Percentiles rank a stretch among this genome's conserved stretches.
phyloP scores from a whole-genome alignment of 768 basidiomycete genomes.

The Serendipita indica region DNA sequence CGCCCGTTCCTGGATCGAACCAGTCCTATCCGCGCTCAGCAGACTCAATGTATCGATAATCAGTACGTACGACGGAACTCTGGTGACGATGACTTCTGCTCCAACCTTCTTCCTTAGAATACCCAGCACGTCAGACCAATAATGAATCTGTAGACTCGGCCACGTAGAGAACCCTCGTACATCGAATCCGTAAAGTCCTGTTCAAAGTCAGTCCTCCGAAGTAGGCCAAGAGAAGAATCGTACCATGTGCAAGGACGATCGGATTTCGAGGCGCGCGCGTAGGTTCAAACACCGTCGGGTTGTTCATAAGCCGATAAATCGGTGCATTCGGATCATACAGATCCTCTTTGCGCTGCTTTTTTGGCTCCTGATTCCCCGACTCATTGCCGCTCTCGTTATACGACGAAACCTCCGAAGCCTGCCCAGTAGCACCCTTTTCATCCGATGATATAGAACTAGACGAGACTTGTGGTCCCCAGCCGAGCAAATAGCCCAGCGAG shows the following conservation, averaged over 20 bases:
- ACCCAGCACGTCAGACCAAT: constrained; percentile 81
- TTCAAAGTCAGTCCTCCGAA: constrained; percentile 10
- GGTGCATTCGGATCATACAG: constrained; percentile 9
- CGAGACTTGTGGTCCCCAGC: not conserved
- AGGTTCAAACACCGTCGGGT: constrained; percentile 68
- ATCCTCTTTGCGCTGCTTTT: not conserved
- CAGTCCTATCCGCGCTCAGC: constrained; percentile 46
- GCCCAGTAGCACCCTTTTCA: not conserved
- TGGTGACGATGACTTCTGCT: constrained; percentile 90
- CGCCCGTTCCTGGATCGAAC: constrained; percentile 72
- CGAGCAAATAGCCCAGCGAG: constrained; percentile 8
- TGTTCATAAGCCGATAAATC: constrained; percentile 39
- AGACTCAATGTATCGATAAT: not conserved
- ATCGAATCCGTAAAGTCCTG: constrained; percentile 91
- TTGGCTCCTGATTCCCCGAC: not conserved
- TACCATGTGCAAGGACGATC: constrained; percentile 92
- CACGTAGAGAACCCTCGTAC: constrained; percentile 70
- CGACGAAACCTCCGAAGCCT: not conserved
- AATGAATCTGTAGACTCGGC: constrained; percentile 75
- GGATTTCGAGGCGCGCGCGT: constrained; percentile 70
- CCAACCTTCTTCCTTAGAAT: constrained; percentile 68
- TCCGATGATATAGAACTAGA: not conserved
- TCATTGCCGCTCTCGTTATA: not conserved
- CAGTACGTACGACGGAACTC: constrained; percentile 68
- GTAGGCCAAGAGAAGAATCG: constrained; percentile 6